phyloP scores from a whole-genome alignment of 495 filamentous ascomycete species.

The Rusavskia elegans region DNA sequence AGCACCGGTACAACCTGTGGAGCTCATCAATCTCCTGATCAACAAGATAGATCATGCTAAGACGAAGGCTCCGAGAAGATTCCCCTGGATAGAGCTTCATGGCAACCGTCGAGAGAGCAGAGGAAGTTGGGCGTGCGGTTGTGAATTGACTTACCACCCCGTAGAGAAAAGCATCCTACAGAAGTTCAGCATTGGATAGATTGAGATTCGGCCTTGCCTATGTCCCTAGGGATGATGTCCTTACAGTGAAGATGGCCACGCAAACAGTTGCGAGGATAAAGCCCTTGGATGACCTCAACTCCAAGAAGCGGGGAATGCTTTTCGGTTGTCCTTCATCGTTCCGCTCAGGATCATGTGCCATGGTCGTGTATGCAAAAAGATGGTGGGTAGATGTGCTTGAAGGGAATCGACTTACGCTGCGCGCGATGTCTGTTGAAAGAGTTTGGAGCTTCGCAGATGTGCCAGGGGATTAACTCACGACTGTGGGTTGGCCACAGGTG shows the following conservation, averaged over 20 bases:
- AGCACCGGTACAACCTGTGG: constrained; percentile 11
- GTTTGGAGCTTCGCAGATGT: no score
- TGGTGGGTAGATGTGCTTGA: not conserved
- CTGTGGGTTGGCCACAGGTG: no score
- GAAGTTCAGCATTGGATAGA: not conserved
- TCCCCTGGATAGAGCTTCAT: no score
- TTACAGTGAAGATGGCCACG: constrained; percentile 10
- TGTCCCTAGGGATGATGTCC: not conserved
- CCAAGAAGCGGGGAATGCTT: constrained; percentile 6
- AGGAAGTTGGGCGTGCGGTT: no score
- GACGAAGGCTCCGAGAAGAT: no score
- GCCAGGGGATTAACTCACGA: no score
- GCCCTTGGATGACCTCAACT: constrained; percentile 9
- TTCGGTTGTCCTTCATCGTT: not conserved
- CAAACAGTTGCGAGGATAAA: constrained; percentile 11
- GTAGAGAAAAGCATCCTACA: constrained; percentile 11
- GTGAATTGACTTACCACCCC: constrained; percentile 5
- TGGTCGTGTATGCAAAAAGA: not conserved
- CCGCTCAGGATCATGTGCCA: constrained; percentile 6
- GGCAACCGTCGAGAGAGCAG: no score
- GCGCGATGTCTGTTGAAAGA: no score
- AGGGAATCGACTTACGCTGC: not conserved
- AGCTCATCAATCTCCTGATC: not conserved
- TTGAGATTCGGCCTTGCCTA: no score
- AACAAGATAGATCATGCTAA: no score